These are phyloP conservation scores for Xylogone sp. DNA, from an alignment of 2,329 filamentous ascomycete genomes.

Conservation along the genomic window DNA sequence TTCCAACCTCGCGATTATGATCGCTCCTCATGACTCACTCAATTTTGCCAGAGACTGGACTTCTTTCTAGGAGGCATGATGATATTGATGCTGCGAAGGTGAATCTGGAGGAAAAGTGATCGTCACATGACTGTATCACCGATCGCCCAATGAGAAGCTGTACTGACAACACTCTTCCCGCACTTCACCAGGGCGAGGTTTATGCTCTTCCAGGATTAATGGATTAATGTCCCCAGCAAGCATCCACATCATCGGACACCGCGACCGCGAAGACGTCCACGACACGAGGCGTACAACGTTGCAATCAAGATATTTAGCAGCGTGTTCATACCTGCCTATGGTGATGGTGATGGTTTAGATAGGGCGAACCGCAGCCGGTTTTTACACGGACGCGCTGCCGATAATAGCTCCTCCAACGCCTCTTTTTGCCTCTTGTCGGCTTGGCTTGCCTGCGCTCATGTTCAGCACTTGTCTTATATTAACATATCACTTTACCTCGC, in stretches of 20 bases:
- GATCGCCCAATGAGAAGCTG: background rate
- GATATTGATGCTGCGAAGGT: background rate
- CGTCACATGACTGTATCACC: background rate
- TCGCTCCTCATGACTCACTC: background rate
- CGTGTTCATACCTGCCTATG: too few relatives aligned
- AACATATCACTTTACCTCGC: too few relatives aligned
- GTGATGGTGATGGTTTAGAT: too few relatives aligned
- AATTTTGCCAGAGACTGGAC: background rate
- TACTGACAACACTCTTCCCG: background rate
- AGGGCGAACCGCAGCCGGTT: too few relatives aligned
- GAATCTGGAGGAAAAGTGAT: background rate
- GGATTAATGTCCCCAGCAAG: background rate
- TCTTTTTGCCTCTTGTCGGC: too few relatives aligned
- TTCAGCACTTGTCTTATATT: too few relatives aligned
- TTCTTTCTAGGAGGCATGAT: too few relatives aligned
- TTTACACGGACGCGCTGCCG: too few relatives aligned
- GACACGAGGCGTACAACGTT: background rate
- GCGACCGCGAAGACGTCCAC: background rate
- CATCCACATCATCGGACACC: background rate
- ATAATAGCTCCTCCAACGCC: too few relatives aligned
- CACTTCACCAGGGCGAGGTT: background rate
- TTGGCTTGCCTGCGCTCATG: too few relatives aligned
- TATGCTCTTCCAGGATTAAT: background rate
- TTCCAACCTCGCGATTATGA: background rate
- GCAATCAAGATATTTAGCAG: background rate